phyloP scores from a whole-genome alignment of 768 basidiomycete genomes.

The Boletellus sp. region DNA sequence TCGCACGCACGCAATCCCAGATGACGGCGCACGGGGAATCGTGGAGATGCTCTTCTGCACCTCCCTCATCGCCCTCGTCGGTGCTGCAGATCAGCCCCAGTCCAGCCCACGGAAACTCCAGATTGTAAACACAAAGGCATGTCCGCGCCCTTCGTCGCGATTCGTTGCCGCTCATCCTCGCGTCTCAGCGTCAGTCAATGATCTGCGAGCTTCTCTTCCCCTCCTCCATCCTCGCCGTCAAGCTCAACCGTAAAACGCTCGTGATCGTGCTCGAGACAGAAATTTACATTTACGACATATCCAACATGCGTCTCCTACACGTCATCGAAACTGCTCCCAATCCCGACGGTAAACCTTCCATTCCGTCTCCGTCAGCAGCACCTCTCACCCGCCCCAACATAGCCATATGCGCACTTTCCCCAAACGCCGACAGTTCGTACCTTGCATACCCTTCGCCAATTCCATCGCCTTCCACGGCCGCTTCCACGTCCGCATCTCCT shows the following conservation, averaged over 20 bases:
- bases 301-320: slow-evolving; percentile 95
- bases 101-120: slow-evolving; percentile 91
- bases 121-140: slow-evolving; percentile 97
- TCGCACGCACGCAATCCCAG: slow-evolving; percentile 38
- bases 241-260: slow-evolving; percentile 93
- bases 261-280: slow-evolving; percentile 96
- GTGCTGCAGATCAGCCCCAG: slow-evolving; percentile 88
- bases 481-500: slow-evolving; percentile 37
- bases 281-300: slow-evolving; percentile 99
- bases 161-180: neutral
- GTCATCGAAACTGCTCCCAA: slow-evolving; percentile 97
- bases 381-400: slow-evolving; percentile 8
- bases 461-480: slow-evolving; percentile 69
- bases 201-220: slow-evolving; percentile 99
- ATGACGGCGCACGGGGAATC: slow-evolving; percentile 91
- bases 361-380: neutral
- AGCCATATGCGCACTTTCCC: slow-evolving; percentile 95
- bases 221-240: slow-evolving; percentile 94
- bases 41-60: slow-evolving; percentile 99
- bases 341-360: slow-evolving; percentile 67
- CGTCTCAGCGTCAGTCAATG: slow-evolving; percentile 83
- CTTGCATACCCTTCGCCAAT: slow-evolving; percentile 96
- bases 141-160: slow-evolving; percentile 14
- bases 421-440: slow-evolving; percentile 88
- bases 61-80: slow-evolving; percentile 93